Conservation (phyloP, 768 basidiomycete genomes). For the Xerocomellus intermedius region DNA sequence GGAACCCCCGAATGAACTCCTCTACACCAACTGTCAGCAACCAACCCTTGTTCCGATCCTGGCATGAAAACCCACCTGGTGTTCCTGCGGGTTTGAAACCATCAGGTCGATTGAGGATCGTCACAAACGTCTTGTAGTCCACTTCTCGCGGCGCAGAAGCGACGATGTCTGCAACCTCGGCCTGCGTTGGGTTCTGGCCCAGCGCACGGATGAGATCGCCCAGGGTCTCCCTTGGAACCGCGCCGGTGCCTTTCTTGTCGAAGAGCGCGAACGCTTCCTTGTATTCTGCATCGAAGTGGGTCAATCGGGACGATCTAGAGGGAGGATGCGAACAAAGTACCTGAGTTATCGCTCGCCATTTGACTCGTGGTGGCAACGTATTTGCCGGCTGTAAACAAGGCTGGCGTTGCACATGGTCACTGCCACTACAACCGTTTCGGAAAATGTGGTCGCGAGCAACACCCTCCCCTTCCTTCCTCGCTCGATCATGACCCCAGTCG, state of each 20-base stretch:
- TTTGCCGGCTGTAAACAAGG: too few relatives aligned
- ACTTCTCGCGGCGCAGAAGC: constrained; percentile 76
- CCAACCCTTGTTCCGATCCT: background rate
- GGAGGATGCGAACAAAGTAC: constrained; percentile 19
- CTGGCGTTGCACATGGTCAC: too few relatives aligned
- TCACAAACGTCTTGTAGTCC: constrained; percentile 88
- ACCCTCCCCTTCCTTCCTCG: too few relatives aligned
- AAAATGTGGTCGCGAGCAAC: too few relatives aligned
- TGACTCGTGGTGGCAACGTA: background rate
- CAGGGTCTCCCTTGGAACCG: constrained; percentile 82
- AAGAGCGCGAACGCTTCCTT: constrained; percentile 97
- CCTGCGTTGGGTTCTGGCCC: constrained; percentile 99
- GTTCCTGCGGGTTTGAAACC: constrained; percentile 98
- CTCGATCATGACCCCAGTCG: constrained; percentile 6
- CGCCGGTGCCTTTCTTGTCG: constrained; percentile 93
- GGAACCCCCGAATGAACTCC: constrained; percentile 99
- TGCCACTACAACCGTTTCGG: too few relatives aligned
- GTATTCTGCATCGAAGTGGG: constrained; percentile 60
- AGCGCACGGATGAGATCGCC: constrained; percentile 92
- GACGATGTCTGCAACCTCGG: constrained; percentile 88
- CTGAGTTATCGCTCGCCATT: constrained; percentile 53
- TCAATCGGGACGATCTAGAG: constrained; percentile 1
- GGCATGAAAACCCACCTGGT: constrained; percentile 57
- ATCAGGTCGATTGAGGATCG: constrained; percentile 90
- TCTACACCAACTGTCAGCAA: constrained; percentile 47